These are phyloP conservation scores for Phytophthora cryptogea DNA, from an alignment of 352 stramenopile species.

Conservation along the genomic window DNA sequence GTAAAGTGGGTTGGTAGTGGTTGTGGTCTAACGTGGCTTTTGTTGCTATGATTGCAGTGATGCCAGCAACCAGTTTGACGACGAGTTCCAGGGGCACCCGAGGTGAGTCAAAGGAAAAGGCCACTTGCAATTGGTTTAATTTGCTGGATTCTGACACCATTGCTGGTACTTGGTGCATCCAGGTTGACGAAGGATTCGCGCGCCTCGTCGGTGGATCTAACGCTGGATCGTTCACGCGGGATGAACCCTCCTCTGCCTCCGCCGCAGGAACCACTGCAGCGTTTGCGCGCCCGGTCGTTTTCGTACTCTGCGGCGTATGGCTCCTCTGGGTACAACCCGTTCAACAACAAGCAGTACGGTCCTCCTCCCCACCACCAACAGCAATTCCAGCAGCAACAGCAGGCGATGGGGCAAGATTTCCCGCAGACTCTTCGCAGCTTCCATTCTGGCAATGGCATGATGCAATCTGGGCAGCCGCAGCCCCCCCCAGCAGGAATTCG, in stretches of 20 bases:
- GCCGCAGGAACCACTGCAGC: constrained; percentile 63
- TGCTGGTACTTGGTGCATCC: constrained; percentile 1
- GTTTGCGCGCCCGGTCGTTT: constrained; percentile 75
- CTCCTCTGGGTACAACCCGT: constrained; percentile 52
- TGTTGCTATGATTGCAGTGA: constrained; percentile 30
- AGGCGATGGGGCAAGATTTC: constrained; percentile 52
- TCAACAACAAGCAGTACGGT: constrained; percentile 54
- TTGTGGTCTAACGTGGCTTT: constrained; percentile 18
- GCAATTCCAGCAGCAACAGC: constrained; percentile 39
- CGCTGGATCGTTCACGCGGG: constrained; percentile 48
- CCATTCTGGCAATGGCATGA: constrained; percentile 44
- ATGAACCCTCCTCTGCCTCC: constrained; percentile 73
- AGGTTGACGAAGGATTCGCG: constrained; percentile 69
- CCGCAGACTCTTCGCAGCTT: constrained; percentile 62
- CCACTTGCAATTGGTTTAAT: background rate
- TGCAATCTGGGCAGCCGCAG: constrained; percentile 42
- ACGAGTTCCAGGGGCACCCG: constrained; percentile 36
- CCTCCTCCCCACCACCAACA: constrained; percentile 45
- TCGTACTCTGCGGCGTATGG: constrained; percentile 74
- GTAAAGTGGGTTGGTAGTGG: background rate
- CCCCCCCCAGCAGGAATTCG: constrained; percentile 43
- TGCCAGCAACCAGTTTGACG: constrained; percentile 38
- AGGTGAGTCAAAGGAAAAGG: constrained; percentile 19
- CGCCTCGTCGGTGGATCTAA: constrained; percentile 82
- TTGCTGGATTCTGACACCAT: constrained; percentile 3